A percentile compares a stretch with the other conserved stretches of the same genome.
Conservation (phyloP, 106 monocot genomes). For the Platanthera zijinensis region DNA sequence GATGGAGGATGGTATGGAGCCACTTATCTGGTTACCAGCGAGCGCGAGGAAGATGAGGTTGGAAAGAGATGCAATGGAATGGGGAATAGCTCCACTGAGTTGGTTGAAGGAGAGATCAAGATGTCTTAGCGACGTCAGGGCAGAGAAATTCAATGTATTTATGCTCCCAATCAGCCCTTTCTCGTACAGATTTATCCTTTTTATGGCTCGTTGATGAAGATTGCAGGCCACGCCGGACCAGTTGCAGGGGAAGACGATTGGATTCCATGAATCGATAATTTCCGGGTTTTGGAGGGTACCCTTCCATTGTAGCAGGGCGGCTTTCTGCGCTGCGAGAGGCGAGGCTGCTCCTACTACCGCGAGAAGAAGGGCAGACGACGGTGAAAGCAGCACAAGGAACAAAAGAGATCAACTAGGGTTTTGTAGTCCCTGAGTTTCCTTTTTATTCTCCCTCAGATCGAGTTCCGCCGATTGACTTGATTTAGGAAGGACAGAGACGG, state of each 20-base stretch:
- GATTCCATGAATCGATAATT: not conserved
- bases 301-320: slow-evolving; percentile 12
- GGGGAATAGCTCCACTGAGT: slow-evolving; percentile 8
- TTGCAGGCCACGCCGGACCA: slow-evolving; percentile 18
- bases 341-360: too few relatives aligned
- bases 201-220: not conserved
- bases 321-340: not conserved
- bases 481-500: too few relatives aligned
- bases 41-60: not conserved
- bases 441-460: too few relatives aligned
- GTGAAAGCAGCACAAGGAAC: too few relatives aligned
- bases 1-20: slow-evolving; percentile 9
- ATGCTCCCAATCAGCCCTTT: slow-evolving; percentile 10
- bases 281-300: slow-evolving; percentile 1
- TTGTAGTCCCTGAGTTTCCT: too few relatives aligned
- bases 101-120: slow-evolving; percentile 2
- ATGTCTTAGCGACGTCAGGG: slow-evolving; percentile 1
- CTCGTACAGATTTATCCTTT: not conserved
- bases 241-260: slow-evolving; percentile 4
- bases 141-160: slow-evolving; percentile 12
- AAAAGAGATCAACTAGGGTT: too few relatives aligned
- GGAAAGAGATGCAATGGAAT: too few relatives aligned
- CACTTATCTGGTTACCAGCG: not conserved
- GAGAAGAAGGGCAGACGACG: too few relatives aligned
- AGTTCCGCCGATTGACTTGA: too few relatives aligned